A percentile compares a stretch with the other conserved stretches of the same genome.
Evolutionary conservation across 2,329 filamentous ascomycete genomes (phyloP).

Genomic region (Xylaria sp.): DNA sequence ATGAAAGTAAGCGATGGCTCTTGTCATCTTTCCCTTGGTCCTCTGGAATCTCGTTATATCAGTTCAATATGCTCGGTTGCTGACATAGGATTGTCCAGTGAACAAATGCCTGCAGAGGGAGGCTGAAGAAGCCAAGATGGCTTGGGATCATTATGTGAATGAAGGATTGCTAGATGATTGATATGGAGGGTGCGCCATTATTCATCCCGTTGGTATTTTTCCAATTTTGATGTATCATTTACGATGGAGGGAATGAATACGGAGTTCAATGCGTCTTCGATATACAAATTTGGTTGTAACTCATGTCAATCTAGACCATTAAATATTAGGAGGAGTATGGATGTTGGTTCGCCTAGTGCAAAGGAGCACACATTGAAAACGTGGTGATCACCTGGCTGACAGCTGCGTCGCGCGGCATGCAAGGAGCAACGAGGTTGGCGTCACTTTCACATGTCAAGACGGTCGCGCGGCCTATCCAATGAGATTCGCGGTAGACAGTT

Average conservation of each 20-base stretch:
- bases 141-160: background rate
- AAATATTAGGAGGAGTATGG: too few species aligned
- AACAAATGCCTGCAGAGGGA: background rate
- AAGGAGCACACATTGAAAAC: background rate
- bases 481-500: background rate
- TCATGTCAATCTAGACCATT: background rate
- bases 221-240: background rate
- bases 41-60: background rate
- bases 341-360: too few species aligned
- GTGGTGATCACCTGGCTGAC: background rate
- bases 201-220: background rate
- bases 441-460: slow-evolving; percentile 28
- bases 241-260: background rate
- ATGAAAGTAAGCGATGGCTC: slow-evolving; percentile 14
- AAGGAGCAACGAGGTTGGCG: background rate
- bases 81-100: slow-evolving; percentile 6
- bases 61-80: background rate
- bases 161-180: background rate
- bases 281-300: background rate
- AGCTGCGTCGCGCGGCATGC: background rate
- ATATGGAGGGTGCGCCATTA: background rate
- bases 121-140: background rate
- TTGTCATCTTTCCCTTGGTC: background rate
- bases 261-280: background rate
- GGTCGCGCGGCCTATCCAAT: background rate